These are phyloP conservation scores for Basipetospora chlamydospora DNA, from an alignment of 2,329 filamentous ascomycete genomes.

Conservation along the genomic window DNA sequence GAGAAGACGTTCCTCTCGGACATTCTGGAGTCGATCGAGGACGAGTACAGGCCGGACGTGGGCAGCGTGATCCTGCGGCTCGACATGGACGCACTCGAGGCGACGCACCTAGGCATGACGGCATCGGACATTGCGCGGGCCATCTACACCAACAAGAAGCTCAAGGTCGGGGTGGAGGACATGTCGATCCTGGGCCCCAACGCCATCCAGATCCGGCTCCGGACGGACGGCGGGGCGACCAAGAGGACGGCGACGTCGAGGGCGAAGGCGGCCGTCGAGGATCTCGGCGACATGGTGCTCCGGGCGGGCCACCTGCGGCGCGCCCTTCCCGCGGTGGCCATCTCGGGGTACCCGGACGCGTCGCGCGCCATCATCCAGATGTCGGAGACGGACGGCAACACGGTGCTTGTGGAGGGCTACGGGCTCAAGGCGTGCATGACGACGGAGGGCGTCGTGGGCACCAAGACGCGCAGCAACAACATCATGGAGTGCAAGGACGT, in stretches of 20 bases:
- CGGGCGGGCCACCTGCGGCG: constrained; percentile 78
- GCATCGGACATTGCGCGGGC: constrained; percentile 59
- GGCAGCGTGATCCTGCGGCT: constrained; percentile 71
- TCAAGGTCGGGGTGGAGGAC: constrained; percentile 58
- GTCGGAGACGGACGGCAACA: constrained; percentile 51
- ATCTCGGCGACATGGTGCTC: constrained; percentile 43
- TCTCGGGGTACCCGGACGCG: constrained; percentile 80
- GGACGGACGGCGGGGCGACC: constrained; percentile 35
- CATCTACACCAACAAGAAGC: constrained; percentile 68
- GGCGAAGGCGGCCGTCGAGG: constrained; percentile 20
- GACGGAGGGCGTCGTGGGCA: constrained; percentile 78
- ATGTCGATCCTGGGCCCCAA: constrained; percentile 42
- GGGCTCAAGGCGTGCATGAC: constrained; percentile 82
- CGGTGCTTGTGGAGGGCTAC: constrained; percentile 86
- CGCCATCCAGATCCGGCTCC: constrained; percentile 60
- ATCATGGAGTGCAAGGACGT: constrained; percentile 81
- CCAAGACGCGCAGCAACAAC: constrained; percentile 62
- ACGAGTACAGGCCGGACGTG: constrained; percentile 68
- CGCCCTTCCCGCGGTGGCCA: constrained; percentile 64
- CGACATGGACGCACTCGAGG: constrained; percentile 62
- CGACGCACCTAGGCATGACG: constrained; percentile 68
- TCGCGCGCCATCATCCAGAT: constrained; percentile 80
- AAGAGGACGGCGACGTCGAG: constrained; percentile 33
- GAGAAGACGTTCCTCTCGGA: constrained; percentile 90
- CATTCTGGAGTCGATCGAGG: constrained; percentile 65